Percentiles rank a stretch among this genome's conserved stretches.
Conservation (phyloP, 371 early-diverging fungal genomes). For the Mortierella sp. region DNA sequence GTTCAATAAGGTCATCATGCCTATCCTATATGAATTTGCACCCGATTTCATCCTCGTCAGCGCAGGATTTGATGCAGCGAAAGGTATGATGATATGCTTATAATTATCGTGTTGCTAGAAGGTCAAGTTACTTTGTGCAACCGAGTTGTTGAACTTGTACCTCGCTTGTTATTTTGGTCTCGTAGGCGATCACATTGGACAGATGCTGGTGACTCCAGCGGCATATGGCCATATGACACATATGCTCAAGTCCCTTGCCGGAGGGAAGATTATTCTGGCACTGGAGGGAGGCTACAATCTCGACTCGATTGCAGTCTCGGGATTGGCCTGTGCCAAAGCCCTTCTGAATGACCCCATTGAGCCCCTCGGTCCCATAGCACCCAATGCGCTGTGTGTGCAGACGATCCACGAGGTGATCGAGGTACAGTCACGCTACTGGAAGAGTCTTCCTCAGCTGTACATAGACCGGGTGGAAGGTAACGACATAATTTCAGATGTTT, state of each 20-base stretch:
- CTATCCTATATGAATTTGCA: slow-evolving; percentile 83
- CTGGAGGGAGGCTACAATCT: slow-evolving; percentile 91
- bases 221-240: slow-evolving; percentile 91
- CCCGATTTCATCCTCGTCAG: slow-evolving; percentile 87
- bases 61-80: slow-evolving; percentile 93
- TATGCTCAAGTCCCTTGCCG: slow-evolving; percentile 75
- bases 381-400: slow-evolving; percentile 58
- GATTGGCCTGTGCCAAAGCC: slow-evolving; percentile 79
- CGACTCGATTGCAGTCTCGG: slow-evolving; percentile 78
- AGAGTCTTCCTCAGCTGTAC: slow-evolving; percentile 43
- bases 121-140: no score
- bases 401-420: slow-evolving; percentile 61
- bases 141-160: no score
- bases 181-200: slow-evolving; percentile 85
- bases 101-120: no score
- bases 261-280: slow-evolving; percentile 80
- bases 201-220: slow-evolving; percentile 83
- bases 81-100: no score
- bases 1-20: slow-evolving; percentile 82
- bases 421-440: slow-evolving; percentile 68
- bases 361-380: slow-evolving; percentile 51
- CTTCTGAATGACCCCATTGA: slow-evolving; percentile 73
- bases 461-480: slow-evolving; percentile 36
- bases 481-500: no score
- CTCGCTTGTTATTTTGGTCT: background rate